Evolutionary conservation across 176 grass and related monocot species (phyloP).

Genomic region (Juncus inflexus): DNA sequence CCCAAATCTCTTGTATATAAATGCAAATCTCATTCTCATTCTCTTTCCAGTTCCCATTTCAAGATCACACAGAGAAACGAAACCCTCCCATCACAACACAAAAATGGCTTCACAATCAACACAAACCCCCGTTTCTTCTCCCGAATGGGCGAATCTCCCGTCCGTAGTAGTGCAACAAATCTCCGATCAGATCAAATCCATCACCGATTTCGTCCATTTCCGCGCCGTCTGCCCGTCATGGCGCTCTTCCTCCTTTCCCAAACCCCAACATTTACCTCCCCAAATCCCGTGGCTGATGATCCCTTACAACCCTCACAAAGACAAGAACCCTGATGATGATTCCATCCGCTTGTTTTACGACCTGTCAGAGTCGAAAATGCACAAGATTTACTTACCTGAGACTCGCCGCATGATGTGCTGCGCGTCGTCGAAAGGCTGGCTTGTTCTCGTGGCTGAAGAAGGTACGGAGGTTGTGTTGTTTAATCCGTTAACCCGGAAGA

Average conservation of each 20-base stretch:
- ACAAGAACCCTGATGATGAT: slow-evolving; percentile 15
- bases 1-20: too few relatives aligned
- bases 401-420: slow-evolving; percentile 15
- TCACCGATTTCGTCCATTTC: slow-evolving; percentile 31
- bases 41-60: too few relatives aligned
- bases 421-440: slow-evolving; percentile 19
- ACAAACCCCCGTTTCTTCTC: background rate
- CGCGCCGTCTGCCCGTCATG: slow-evolving; percentile 17
- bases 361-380: slow-evolving; percentile 21
- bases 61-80: too few relatives aligned
- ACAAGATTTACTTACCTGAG: slow-evolving; percentile 24
- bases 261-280: background rate
- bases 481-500: slow-evolving; percentile 22
- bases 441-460: slow-evolving; percentile 7
- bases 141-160: slow-evolving; percentile 24
- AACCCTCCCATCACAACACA: too few relatives aligned
- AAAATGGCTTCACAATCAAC: too few relatives aligned
- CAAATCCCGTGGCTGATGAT: slow-evolving; percentile 29
- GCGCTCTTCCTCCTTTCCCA: slow-evolving; percentile 2
- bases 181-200: slow-evolving; percentile 10
- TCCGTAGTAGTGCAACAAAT: slow-evolving; percentile 11
- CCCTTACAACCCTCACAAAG: slow-evolving; percentile 22
- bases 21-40: too few relatives aligned
- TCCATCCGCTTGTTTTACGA: slow-evolving; percentile 21
- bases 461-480: slow-evolving; percentile 31